A percentile compares a stretch with the other conserved stretches of the same genome.
Evolutionary conservation across 2,329 filamentous ascomycete species (phyloP).

Genomic region (Aspergillus floridensis): DNA sequence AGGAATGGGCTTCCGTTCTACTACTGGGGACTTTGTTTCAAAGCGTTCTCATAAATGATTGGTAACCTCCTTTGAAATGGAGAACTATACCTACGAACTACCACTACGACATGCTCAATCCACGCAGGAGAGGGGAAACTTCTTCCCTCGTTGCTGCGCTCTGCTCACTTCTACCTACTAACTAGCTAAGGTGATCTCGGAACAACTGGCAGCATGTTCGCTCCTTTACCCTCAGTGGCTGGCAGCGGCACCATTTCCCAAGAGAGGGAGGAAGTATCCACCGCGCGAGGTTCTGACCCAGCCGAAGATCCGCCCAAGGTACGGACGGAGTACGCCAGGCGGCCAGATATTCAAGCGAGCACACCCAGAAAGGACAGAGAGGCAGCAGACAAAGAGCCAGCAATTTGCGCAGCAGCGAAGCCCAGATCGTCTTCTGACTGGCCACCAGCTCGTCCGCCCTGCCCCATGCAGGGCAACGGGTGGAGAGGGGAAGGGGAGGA

Average conservation of each 20-base stretch:
- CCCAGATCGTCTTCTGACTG: background rate
- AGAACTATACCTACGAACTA: background rate
- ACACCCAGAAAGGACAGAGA: background rate
- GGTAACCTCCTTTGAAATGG: background rate
- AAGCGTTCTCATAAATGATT: background rate
- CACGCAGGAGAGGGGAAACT: background rate
- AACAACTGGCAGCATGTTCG: background rate
- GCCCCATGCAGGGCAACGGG: conserved; percentile 5
- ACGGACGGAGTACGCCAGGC: background rate
- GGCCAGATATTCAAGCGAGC: too few relatives aligned
- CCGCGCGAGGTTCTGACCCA: conserved; percentile 14
- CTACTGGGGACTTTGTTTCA: background rate
- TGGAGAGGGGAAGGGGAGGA: conserved; percentile 1
- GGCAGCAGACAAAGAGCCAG: background rate
- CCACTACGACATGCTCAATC: background rate
- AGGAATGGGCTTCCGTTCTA: background rate
- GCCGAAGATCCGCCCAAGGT: conserved; percentile 19
- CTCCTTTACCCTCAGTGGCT: conserved; percentile 5
- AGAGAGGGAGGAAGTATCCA: conserved; percentile 13
- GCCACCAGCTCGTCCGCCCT: background rate
- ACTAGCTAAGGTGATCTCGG: background rate
- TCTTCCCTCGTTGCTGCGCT: background rate
- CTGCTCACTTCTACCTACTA: background rate
- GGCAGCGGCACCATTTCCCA: conserved; percentile 14
- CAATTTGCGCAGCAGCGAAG: background rate